phyloP scores from a whole-genome alignment of 306 rosid species.

The Fragaria iinumae region DNA sequence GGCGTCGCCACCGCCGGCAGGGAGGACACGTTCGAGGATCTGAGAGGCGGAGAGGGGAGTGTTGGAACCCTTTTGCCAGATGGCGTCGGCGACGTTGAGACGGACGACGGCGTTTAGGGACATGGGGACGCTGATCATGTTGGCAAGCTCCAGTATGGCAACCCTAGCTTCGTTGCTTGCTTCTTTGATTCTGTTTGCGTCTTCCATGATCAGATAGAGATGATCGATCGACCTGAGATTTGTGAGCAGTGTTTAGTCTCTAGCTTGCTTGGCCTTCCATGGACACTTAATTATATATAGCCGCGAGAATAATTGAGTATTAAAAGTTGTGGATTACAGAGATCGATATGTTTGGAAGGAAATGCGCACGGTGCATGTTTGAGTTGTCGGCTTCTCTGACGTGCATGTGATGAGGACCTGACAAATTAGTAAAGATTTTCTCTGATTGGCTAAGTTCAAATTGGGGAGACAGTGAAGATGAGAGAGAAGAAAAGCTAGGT shows the following conservation, averaged over 20 bases:
- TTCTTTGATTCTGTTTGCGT: conserved; percentile 25
- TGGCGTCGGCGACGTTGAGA: conserved; percentile 80
- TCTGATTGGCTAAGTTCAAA: neutral
- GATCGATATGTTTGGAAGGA: neutral
- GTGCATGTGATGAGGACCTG: neutral
- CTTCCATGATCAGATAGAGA: conserved; percentile 19
- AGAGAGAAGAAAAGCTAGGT: too few species aligned
- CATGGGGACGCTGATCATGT: conserved; percentile 98
- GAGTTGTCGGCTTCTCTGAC: neutral
- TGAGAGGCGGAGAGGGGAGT: conserved; percentile 59
- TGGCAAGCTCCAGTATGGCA: conserved; percentile 66
- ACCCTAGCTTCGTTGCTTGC: conserved; percentile 54
- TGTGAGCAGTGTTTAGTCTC: neutral
- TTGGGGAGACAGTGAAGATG: neutral
- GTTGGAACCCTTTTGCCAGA: conserved; percentile 79
- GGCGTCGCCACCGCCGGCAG: conserved; percentile 54
- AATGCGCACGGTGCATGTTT: neutral
- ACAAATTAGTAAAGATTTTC: too few species aligned
- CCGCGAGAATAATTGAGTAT: neutral
- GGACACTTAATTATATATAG: neutral
- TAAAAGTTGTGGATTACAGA: neutral
- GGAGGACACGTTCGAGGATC: conserved; percentile 52
- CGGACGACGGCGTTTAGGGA: conserved; percentile 85
- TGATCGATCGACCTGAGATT: neutral
- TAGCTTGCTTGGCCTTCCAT: neutral